Conservation (phyloP, 306 rosid species). For the Vicia villosa region DNA sequence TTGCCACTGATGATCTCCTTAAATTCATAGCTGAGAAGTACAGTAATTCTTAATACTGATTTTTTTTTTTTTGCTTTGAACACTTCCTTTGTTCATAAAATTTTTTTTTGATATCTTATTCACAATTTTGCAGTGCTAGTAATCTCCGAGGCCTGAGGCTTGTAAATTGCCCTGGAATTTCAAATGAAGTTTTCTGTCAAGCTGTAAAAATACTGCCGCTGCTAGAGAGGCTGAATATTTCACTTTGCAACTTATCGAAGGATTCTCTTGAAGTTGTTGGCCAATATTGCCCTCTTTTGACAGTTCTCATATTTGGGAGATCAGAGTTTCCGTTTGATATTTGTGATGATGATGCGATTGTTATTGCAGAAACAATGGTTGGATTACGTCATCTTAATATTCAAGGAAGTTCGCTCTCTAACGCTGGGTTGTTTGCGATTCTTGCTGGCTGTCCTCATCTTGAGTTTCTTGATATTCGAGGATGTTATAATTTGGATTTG, state of each 20-base stretch:
- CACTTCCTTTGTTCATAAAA: too few species aligned
- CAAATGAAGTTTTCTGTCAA: neutral
- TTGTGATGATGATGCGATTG: neutral
- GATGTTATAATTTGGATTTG: too few species aligned
- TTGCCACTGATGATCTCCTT: neutral
- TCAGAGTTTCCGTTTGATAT: accelerated
- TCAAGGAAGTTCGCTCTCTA: neutral
- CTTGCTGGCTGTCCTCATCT: constrained; percentile 6
- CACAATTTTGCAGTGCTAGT: neutral
- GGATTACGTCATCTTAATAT: neutral
- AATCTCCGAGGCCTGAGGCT: too few species aligned
- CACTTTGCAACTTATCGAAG: neutral
- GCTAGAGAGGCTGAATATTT: neutral
- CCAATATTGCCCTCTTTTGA: neutral
- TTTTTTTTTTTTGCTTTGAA: too few species aligned
- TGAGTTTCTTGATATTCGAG: neutral
- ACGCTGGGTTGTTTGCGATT: neutral
- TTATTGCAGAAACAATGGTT: neutral
- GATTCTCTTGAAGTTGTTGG: neutral
- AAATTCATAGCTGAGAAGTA: too few species aligned
- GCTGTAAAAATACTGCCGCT: neutral
- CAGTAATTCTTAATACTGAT: too few species aligned
- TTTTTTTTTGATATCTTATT: too few species aligned
- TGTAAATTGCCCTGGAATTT: too few species aligned
- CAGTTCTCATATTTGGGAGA: neutral